Evolutionary conservation across 2,329 filamentous ascomycete genomes (phyloP).

Genomic region (Pyricularia grisea): DNA sequence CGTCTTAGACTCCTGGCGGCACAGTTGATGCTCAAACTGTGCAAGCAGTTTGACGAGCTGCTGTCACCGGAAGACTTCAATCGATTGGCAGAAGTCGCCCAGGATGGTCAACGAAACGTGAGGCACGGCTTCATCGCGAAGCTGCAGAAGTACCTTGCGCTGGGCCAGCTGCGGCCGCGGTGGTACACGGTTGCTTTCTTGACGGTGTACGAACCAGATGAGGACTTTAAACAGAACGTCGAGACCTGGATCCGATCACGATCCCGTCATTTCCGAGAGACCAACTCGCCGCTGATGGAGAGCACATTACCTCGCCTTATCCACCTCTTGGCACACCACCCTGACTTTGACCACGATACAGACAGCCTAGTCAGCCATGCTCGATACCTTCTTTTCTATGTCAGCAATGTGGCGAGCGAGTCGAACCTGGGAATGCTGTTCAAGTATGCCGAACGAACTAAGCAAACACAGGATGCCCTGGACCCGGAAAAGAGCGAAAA

Average conservation of each 20-base stretch:
- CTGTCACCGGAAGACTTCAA: conserved; percentile 71
- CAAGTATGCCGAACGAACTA: conserved; percentile 86
- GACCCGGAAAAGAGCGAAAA: conserved; percentile 55
- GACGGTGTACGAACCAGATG: conserved; percentile 76
- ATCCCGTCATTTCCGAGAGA: conserved; percentile 52
- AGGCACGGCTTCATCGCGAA: conserved; percentile 73
- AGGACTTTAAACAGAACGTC: conserved; percentile 62
- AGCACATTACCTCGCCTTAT: conserved; percentile 72
- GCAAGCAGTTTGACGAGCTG: conserved; percentile 69
- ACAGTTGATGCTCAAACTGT: conserved; percentile 75
- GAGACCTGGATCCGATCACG: conserved; percentile 86
- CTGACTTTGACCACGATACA: conserved; percentile 64
- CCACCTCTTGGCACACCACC: conserved; percentile 85
- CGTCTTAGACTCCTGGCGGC: conserved; percentile 76
- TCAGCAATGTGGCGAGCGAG: conserved; percentile 73
- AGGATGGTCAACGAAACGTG: conserved; percentile 67
- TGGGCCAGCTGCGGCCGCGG: conserved; percentile 57
- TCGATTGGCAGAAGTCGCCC: conserved; percentile 67
- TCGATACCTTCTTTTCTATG: conserved; percentile 83
- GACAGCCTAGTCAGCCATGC: conserved; percentile 72
- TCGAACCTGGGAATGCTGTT: conserved; percentile 83
- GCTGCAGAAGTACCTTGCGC: conserved; percentile 82
- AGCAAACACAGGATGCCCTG: conserved; percentile 78
- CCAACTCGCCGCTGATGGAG: conserved; percentile 62
- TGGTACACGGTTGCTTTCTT: conserved; percentile 90